Evolutionary conservation across 1,284 basidiomycete genomes (phyloP), one percentile per base, ranked within the genome.

Genomic region (Microbotryum intermedium): DNA sequence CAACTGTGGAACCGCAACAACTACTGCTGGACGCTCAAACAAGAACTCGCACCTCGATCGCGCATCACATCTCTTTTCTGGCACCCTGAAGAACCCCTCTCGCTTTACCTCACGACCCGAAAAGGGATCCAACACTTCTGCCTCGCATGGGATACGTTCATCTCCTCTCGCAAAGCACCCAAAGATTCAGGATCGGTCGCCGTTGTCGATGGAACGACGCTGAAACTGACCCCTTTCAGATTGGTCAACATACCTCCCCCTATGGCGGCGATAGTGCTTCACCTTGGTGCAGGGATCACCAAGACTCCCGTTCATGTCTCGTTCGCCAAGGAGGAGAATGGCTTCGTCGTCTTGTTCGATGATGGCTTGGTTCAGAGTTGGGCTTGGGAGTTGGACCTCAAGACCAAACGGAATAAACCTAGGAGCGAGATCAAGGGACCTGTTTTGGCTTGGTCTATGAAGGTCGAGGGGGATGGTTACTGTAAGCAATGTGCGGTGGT

Each of bases 1-100:
- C 95, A 99, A 76, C 77, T 98, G 2, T 99, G 92, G 91, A 88
- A 90, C 0, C 90, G 82, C 26, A 86, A 88, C 52, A 99, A 99
- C 74, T 98, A 95, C 58, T 46, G 71, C 48, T 68, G 87, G 87
- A 90, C 94, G 75, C 80, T 97, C 59, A 95, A 95, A 75, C 88
- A 92, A 72, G 89, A 93, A 71, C 78, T 94, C 51, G 70, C 75
- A 18, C 82, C 85, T 0, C 78, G 80, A 0, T 76, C 74, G 21
- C 80, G 81, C 43, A 88, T 90, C 71, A 85, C 82, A 1, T 83
- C 80, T 1, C 77, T 92, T 20, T 68, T 71, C 26, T 97, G 94
- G 94, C 91, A 98, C 73, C 86, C 90, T 0, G 95, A 98, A 74
- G 76, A 83, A 47, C 76, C 87, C 0, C 74, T 87, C 47, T 78